phyloP scores from a whole-genome alignment of 148 eudicot genomes.

The Camellia sinensis region DNA sequence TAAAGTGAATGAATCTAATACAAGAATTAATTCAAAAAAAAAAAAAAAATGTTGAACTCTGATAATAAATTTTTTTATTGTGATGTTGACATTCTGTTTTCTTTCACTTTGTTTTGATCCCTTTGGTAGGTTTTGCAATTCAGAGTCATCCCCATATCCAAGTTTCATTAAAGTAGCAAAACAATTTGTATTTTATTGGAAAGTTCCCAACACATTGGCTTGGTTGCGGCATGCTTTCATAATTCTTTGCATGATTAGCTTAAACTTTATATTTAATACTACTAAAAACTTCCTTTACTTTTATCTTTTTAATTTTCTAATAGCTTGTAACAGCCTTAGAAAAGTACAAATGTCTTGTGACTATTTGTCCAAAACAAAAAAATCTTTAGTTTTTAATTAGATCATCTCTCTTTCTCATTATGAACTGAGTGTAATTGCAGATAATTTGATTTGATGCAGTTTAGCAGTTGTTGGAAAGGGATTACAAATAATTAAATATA shows the following conservation, averaged over 20 bases:
- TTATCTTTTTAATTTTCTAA: not conserved
- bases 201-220: not conserved
- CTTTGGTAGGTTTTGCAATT: not conserved
- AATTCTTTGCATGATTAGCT: not conserved
- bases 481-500: no score
- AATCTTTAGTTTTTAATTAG: no score
- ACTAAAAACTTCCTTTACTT: no score
- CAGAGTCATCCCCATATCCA: not conserved
- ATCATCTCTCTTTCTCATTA: no score
- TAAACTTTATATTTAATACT: not conserved
- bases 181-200: not conserved
- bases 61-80: no score
- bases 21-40: no score
- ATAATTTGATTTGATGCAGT: no score
- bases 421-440: no score
- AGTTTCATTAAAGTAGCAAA: not conserved
- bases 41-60: no score
- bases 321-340: not conserved
- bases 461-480: no score
- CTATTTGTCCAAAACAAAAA: no score
- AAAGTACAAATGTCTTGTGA: not conserved
- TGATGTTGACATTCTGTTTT: no score
- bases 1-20: not conserved
- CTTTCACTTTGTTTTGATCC: not conserved
- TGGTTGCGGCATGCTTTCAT: not conserved